phyloP scores from a whole-genome alignment of 2,329 filamentous ascomycete species.

The Aureobasidium subglaciale region DNA sequence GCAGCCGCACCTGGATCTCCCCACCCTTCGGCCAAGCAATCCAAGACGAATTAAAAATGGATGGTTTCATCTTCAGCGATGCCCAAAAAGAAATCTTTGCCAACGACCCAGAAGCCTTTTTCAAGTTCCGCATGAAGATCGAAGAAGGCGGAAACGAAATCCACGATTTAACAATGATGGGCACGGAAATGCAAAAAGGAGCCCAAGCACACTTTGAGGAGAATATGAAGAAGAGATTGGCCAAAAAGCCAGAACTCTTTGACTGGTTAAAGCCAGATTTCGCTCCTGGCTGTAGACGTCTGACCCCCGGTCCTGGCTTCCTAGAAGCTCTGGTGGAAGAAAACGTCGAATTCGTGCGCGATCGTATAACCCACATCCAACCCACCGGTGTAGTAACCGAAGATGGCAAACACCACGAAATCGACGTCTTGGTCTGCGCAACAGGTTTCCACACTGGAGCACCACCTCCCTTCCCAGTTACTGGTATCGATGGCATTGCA shows the following conservation, averaged over 20 bases:
- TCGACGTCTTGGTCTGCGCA: constrained; percentile 37
- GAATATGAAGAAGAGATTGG: constrained; percentile 35
- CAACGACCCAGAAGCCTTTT: constrained; percentile 35
- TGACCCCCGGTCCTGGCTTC: constrained; percentile 47
- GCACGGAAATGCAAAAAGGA: constrained; percentile 31
- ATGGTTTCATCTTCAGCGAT: constrained; percentile 22
- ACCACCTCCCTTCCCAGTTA: constrained; percentile 34
- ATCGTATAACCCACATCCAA: constrained; percentile 33
- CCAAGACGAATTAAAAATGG: constrained; percentile 29
- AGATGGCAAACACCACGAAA: constrained; percentile 33
- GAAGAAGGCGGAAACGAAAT: constrained; percentile 26
- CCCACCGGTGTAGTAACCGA: constrained; percentile 33
- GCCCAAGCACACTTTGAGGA: constrained; percentile 33
- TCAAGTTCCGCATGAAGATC: constrained; percentile 36
- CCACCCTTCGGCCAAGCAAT: constrained; percentile 29
- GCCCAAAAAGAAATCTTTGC: constrained; percentile 27
- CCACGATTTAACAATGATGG: constrained; percentile 26
- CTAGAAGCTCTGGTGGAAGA: constrained; percentile 42
- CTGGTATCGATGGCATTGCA: constrained; percentile 25
- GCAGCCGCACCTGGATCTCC: constrained; percentile 45
- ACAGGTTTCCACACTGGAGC: constrained; percentile 34
- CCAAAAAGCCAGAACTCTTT: constrained; percentile 33
- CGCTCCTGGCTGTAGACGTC: constrained; percentile 40
- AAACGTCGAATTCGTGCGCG: constrained; percentile 40
- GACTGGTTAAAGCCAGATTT: constrained; percentile 37